Percentiles rank a stretch among this genome's conserved stretches.
Conservation (phyloP, 78 protist species). For the Dictyostelium brefeldianum region DNA sequence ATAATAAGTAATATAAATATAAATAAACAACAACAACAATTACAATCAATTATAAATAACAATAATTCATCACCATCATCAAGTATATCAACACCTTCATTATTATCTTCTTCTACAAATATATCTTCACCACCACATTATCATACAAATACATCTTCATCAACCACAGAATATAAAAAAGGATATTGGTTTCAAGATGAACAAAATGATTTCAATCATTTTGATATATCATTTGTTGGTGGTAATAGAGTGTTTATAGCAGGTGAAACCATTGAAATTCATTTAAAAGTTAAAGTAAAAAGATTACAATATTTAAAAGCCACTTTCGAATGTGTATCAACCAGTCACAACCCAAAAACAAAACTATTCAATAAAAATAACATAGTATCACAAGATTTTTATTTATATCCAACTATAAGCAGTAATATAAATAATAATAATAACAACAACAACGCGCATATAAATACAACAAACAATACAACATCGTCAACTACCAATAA, state of each 20-base stretch:
- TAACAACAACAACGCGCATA: background rate
- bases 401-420: slow-evolving; percentile 22
- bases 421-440: background rate
- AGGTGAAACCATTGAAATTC: slow-evolving; percentile 37
- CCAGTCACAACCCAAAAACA: slow-evolving; percentile 22
- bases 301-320: slow-evolving; percentile 46
- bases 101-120: background rate
- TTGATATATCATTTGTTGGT: slow-evolving; percentile 1
- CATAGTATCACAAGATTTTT: background rate
- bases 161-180: background rate
- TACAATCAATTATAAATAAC: background rate
- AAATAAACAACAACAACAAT: background rate
- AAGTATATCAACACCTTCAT: background rate
- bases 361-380: background rate
- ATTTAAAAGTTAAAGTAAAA: slow-evolving; percentile 44
- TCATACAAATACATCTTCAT: too few relatives aligned
- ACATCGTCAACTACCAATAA: background rate
- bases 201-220: slow-evolving; percentile 19
- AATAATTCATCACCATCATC: background rate
- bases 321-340: slow-evolving; percentile 32
- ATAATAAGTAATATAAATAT: too few relatives aligned
- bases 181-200: slow-evolving; percentile 35
- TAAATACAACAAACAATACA: too few relatives aligned
- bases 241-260: slow-evolving; percentile 15
- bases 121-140: too few relatives aligned